Percentiles rank a stretch among this genome's conserved stretches.
Evolutionary conservation across 2,329 filamentous ascomycete genomes (phyloP).

Genomic region (Epicoccum nigrum): DNA sequence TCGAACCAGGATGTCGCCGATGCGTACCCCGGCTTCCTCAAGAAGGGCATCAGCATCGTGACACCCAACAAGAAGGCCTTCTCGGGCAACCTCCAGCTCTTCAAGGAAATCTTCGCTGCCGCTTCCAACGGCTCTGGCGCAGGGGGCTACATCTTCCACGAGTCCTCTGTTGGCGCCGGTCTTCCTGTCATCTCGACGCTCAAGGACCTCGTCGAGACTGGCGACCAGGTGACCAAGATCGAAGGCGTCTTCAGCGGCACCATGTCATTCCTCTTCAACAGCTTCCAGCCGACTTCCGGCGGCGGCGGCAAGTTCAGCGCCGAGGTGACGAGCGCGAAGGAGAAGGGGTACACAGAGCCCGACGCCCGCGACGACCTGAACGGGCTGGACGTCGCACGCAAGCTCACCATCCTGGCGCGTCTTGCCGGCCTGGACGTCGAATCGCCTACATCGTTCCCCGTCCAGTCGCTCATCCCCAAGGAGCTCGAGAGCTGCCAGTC

Average conservation of each 20-base stretch:
- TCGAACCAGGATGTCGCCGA: slow-evolving; percentile 86
- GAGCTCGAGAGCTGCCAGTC: slow-evolving; percentile 78
- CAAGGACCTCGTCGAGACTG: slow-evolving; percentile 92
- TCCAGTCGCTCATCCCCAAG: slow-evolving; percentile 89
- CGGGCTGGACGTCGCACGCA: slow-evolving; percentile 89
- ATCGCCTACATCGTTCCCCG: slow-evolving; percentile 86
- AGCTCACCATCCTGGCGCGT: slow-evolving; percentile 91
- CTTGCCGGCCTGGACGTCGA: slow-evolving; percentile 81
- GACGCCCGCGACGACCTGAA: slow-evolving; percentile 88
- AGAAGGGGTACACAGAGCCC: slow-evolving; percentile 89
- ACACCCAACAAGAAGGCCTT: slow-evolving; percentile 99
- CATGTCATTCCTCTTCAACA: slow-evolving; percentile 98
- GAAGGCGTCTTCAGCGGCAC: slow-evolving; percentile 98
- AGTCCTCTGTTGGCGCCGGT: slow-evolving; percentile 91
- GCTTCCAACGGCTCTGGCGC: slow-evolving; percentile 68
- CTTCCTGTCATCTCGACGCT: slow-evolving; percentile 92
- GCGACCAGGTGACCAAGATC: slow-evolving; percentile 88
- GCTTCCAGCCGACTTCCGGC: slow-evolving; percentile 81
- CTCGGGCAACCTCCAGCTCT: slow-evolving; percentile 78
- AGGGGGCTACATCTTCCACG: slow-evolving; percentile 86
- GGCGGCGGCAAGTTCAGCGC: slow-evolving; percentile 84
- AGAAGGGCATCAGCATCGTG: slow-evolving; percentile 84
- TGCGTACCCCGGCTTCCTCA: slow-evolving; percentile 80
- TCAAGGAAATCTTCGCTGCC: slow-evolving; percentile 83
- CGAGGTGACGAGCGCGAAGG: slow-evolving; percentile 90